Percentiles rank a stretch among this genome's conserved stretches.
Conservation (phyloP, 2,329 filamentous ascomycete species). For the Biscogniauxia mediterranea region DNA sequence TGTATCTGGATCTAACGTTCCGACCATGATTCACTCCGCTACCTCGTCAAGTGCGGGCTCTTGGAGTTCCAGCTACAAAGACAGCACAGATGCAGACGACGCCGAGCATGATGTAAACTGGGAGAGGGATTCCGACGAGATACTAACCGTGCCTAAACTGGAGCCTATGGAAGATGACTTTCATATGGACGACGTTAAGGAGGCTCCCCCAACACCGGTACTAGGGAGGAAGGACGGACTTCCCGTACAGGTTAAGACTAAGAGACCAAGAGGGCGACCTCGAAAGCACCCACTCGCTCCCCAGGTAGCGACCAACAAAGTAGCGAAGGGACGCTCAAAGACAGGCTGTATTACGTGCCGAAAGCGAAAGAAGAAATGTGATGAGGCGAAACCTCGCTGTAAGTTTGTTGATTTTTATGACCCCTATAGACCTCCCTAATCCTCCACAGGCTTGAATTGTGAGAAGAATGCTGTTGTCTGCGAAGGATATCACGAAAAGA, state of each 20-base stretch:
- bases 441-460: constrained; percentile 70
- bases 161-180: constrained; percentile 56
- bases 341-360: constrained; percentile 66
- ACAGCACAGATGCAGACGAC: constrained; percentile 34
- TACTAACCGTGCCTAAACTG: constrained; percentile 51
- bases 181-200: constrained; percentile 51
- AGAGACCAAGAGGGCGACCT: constrained; percentile 74
- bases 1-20: constrained; percentile 39
- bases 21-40: constrained; percentile 44
- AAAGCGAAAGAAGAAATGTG: constrained; percentile 71
- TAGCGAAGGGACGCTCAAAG: constrained; percentile 74
- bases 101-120: constrained; percentile 43
- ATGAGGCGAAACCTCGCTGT: constrained; percentile 67
- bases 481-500: constrained; percentile 84
- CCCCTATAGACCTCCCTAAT: background rate
- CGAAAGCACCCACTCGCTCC: constrained; percentile 73
- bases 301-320: constrained; percentile 59
- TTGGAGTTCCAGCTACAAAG: constrained; percentile 43
- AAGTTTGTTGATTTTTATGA: constrained; percentile 7
- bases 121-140: constrained; percentile 47
- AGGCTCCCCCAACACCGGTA: constrained; percentile 37
- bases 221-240: constrained; percentile 21
- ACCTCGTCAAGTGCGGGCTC: constrained; percentile 47
- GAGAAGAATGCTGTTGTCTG: constrained; percentile 92
- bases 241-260: constrained; percentile 42